Evolutionary conservation across 2,329 filamentous ascomycete genomes (phyloP).

Genomic region (Aspergillus persii): DNA sequence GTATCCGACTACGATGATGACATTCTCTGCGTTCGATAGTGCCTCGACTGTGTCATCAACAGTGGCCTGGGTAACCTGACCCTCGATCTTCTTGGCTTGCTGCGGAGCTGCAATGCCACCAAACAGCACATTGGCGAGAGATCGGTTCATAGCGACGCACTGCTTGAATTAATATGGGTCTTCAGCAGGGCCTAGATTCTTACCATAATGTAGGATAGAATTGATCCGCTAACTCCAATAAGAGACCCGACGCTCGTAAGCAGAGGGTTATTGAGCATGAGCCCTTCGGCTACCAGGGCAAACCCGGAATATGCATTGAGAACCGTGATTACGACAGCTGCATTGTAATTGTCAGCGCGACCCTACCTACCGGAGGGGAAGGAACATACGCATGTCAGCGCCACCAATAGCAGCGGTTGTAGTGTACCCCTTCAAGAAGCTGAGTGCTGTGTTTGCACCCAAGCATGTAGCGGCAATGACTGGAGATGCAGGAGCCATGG

Average conservation of each 20-base stretch:
- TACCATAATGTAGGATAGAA: conserved; percentile 76
- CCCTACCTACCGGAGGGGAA: neutral
- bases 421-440: conserved; percentile 82
- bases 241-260: conserved; percentile 81
- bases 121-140: conserved; percentile 84
- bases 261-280: conserved; percentile 86
- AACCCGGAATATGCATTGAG: conserved; percentile 90
- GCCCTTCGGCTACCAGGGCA: conserved; percentile 82
- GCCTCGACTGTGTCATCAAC: conserved; percentile 79
- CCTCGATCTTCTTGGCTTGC: conserved; percentile 68
- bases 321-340: conserved; percentile 80
- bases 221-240: conserved; percentile 85
- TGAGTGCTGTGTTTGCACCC: conserved; percentile 71
- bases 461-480: conserved; percentile 75
- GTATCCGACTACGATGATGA: conserved; percentile 86
- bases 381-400: conserved; percentile 73
- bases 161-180: conserved; percentile 5
- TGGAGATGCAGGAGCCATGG: conserved; percentile 76
- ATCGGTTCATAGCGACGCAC: conserved; percentile 89
- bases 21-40: conserved; percentile 72
- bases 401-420: conserved; percentile 86
- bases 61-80: conserved; percentile 72
- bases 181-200: neutral
- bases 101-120: conserved; percentile 70
- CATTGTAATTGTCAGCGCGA: conserved; percentile 17